Evolutionary conservation across 2,329 filamentous ascomycete genomes (phyloP), one percentile per base, ranked within the genome.

Genomic region (Thyridium curvatum): DNA sequence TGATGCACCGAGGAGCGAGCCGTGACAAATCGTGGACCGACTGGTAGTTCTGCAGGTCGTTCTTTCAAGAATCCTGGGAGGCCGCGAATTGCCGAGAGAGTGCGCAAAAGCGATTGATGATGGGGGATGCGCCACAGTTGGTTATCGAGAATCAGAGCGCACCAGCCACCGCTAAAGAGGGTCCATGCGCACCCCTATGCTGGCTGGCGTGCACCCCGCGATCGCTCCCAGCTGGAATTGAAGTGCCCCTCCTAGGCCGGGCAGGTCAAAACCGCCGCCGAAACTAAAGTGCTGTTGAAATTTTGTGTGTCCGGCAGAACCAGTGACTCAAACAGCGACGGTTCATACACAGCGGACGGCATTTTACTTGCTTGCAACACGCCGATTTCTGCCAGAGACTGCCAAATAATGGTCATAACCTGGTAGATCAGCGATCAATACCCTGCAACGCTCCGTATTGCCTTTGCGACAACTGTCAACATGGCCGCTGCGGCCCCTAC

Each of bases 401-500:
- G 14, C 26, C 8, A n/a, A 37, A 37, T 12, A 17, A 9, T 29
- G 18, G 12, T 30, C 17, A 14, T 16, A 10, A 30, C 21, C n/a
- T n/a, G 16, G 35, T 30, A 28, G 30, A 29, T 29, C 35, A 37
- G 15, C 12, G 26, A 38, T 17, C 36, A 32, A 18, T 16, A 32
- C 16, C 12, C n/a, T 18, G 13, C 28, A 14, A 29, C 30, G 26
- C 14, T 34, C 29, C 34, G 21, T 26, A 26, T 10, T 26, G 21
- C 21, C 6, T 10, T 26, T 6, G 21, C 21, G 21, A 26, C 21
- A 10, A 26, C 10, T 26, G 21, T 26, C 21, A 26, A 5, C 52
- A 74, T 74, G 71, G 68, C 69, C 56, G 50, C 66, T 50, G 62
- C 72, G 56, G 69, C 69, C 18, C 34, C 30, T 21, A 30, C 35